phyloP scores from a whole-genome alignment of 2,329 filamentous ascomycete genomes.

The Aureobasidium sp. region DNA sequence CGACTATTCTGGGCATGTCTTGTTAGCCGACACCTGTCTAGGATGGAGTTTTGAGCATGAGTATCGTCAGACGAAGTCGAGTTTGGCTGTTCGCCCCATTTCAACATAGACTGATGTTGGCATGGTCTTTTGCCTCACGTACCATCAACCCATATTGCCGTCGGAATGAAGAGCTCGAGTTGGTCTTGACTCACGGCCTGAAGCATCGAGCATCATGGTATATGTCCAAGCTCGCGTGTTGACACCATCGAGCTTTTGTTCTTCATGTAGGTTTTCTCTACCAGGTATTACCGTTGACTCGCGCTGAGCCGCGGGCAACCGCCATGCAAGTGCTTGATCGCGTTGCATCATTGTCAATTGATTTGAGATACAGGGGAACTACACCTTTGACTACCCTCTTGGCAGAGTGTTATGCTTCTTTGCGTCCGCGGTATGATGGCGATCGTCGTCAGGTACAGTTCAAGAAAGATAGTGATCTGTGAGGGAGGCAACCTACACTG shows the following conservation, averaged over 20 bases:
- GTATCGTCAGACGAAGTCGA: too few relatives aligned
- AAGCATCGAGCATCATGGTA: neutral
- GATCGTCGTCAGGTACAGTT: neutral
- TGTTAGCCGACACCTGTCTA: too few relatives aligned
- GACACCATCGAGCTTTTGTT: neutral
- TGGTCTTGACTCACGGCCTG: neutral
- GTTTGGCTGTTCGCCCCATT: too few relatives aligned
- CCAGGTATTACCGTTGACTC: neutral
- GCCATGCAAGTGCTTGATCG: neutral
- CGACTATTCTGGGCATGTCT: too few relatives aligned
- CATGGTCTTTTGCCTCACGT: neutral
- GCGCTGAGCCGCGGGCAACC: neutral
- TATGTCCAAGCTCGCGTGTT: neutral
- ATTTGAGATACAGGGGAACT: neutral
- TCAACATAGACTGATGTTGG: too few relatives aligned
- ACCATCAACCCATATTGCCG: neutral
- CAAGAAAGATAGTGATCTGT: neutral
- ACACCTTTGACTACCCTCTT: neutral
- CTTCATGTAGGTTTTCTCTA: neutral
- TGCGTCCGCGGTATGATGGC: neutral
- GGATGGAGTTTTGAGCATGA: too few relatives aligned
- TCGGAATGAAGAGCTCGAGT: neutral
- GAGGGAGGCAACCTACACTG: neutral
- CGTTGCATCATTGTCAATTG: neutral
- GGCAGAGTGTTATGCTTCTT: neutral